phyloP scores from a whole-genome alignment of 768 basidiomycete species.

The Termitomyces sp. region DNA sequence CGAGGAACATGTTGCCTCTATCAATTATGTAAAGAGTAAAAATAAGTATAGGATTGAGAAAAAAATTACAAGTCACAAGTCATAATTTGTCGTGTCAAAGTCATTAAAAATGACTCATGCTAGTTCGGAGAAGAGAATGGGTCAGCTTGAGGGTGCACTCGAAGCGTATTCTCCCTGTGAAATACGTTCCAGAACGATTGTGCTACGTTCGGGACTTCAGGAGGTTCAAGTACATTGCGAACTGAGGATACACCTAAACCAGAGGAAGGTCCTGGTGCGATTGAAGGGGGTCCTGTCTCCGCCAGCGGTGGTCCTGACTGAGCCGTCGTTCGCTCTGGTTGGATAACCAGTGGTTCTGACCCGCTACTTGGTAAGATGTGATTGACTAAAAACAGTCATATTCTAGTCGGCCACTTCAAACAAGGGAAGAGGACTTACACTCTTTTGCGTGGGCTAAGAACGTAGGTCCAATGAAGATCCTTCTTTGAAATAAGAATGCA shows the following conservation, averaged over 20 bases:
- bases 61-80: neutral
- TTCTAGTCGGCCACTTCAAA: neutral
- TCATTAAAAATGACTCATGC: neutral
- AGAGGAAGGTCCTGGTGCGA: neutral
- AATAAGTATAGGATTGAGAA: neutral
- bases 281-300: neutral
- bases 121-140: neutral
- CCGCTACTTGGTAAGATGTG: constrained; percentile 29
- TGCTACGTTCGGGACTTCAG: neutral
- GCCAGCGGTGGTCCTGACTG: neutral
- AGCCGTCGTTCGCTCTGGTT: neutral
- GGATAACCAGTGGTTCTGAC: constrained; percentile 3
- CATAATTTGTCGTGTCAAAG: neutral
- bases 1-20: neutral
- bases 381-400: constrained; percentile 27
- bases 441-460: constrained; percentile 64
- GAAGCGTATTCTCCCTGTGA: neutral
- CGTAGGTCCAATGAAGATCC: constrained; percentile 7
- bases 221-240: neutral
- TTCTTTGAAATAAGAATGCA: neutral
- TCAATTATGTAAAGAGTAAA: neutral
- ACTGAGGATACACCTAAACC: neutral
- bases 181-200: neutral
- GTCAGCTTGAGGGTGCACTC: neutral
- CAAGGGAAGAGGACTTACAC: constrained; percentile 42